These are phyloP conservation scores for Ogataea kodamae DNA, from an alignment of 805 yeast species.

Conservation along the genomic window DNA sequence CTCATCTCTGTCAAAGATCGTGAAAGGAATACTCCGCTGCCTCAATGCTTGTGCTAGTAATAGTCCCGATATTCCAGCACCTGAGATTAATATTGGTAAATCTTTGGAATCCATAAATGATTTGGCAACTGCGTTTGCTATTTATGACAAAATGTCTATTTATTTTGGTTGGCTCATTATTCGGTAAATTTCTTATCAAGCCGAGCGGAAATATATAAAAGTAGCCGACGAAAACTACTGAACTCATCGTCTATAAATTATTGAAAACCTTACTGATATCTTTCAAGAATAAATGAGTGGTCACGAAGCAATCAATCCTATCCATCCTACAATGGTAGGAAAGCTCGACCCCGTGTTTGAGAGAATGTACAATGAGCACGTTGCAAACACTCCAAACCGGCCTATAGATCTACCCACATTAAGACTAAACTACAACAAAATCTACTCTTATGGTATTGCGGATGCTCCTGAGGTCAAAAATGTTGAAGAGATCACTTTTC, in stretches of 20 bases:
- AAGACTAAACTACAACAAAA: slow-evolving; percentile 24
- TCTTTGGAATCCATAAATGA: too few species aligned
- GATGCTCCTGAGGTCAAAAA: slow-evolving; percentile 23
- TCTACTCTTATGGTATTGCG: slow-evolving; percentile 27
- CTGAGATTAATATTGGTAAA: slow-evolving; percentile 26
- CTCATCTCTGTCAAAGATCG: slow-evolving; percentile 30
- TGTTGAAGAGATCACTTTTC: slow-evolving; percentile 15
- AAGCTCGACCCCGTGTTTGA: slow-evolving; percentile 28
- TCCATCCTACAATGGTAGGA: slow-evolving; percentile 20
- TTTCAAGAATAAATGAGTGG: slow-evolving; percentile 6
- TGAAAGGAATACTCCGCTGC: slow-evolving; percentile 22
- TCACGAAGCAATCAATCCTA: slow-evolving; percentile 20
- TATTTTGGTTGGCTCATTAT: too few species aligned
- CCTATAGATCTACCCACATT: slow-evolving; percentile 20
- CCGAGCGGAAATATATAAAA: neutral
- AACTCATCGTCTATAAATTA: too few species aligned
- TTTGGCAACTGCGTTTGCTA: too few species aligned
- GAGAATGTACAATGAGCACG: slow-evolving; percentile 25
- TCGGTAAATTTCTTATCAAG: neutral
- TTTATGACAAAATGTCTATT: too few species aligned
- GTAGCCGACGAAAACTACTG: neutral
- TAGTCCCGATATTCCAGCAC: slow-evolving; percentile 24
- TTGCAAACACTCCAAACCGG: slow-evolving; percentile 22
- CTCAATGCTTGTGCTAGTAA: slow-evolving; percentile 29
- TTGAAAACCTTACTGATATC: too few species aligned